Evolutionary conservation across 73 alveolate species (phyloP), one percentile per base, ranked within the genome.

Genomic region (Blepharisma japonicum): DNA sequence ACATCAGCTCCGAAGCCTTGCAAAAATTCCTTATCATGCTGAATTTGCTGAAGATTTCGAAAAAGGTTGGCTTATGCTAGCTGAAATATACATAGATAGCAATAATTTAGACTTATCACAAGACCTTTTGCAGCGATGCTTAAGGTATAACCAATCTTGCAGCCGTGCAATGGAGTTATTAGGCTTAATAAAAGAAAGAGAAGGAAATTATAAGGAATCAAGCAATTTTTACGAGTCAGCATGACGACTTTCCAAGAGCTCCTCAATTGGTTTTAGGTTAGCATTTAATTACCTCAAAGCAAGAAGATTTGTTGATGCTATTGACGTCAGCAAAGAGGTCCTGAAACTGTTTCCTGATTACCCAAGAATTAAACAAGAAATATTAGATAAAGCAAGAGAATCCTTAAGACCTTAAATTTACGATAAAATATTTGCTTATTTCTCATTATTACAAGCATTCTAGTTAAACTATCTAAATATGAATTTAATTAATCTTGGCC

Each of bases 171-270:
- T 92, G 82, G 99, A 96, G 78, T 83, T 79, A 78, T 83, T 96
- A 88, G 99, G 98, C 32, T 66, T 88, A 80, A 94, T 96, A 20
- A 94, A 89, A 82, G 99, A 96, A 76, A 94, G 89, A 68, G 98
- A 96, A 87, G 70, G 86, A 45, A 90, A 90, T 50, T 92, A 79
- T 56, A 93, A 83, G 20, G 98, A 94, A 71, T 96, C 98, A 8
- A 93, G 98, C 67, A 83, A 81, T 53, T 94, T 84, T 72, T 96
- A 94, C 81, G 97, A 96, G 81, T 82, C 85, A 54, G 99, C 99
- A 53, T 94, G 97, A 94, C 85, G 86, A 71, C 77, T 94, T 81
- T 87, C 91, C 78, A 94, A 88, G 80, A 92, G 89, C 84, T 98
- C 98, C 42, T 68, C 92, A 48, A 94, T 96, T 53, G 99, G 98